Evolutionary conservation across 371 early-diverging fungal genomes (phyloP), one percentile per base, ranked within the genome.

Genomic region (Mortierella sp.): DNA sequence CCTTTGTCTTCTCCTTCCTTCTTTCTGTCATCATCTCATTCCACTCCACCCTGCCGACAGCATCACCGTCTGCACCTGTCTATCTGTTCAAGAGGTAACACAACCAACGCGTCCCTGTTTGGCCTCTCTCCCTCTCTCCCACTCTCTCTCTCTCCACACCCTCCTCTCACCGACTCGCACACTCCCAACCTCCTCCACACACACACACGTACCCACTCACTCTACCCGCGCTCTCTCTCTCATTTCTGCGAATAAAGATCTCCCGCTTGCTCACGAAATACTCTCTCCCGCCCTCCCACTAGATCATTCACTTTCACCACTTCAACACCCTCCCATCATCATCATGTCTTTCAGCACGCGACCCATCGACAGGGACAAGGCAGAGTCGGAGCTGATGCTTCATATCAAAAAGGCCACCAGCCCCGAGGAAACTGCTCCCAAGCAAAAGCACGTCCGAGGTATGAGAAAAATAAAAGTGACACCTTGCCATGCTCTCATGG

Each of bases 391-490:
- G 57, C 89, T 98, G 38, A 85, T 93, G 57, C 85, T 84, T 39
- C 90, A 93, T 76, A 94, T 97, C 59, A 94, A 91, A 71, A 98
- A 98, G 83, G 97, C 97, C 16, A 91, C 94, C 16, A 90, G 89
- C 52, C 64, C 84, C 27, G 97, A 96, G 50, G 98, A 98, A 80
- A 88, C 92, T 14, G 94, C 98, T 14, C 98, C 98, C 60, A 98
- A 98, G 81, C 97, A 96, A 78, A 98, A 98, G 83, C 98, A 98
- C 81, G 98, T 97, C 49, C 81, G 94, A 83, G 90, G 91, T 90
- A 89, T 46, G 14, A 18, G 21, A 14, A 47, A 47, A 16, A 7
- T 7, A 23, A 23, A 23, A 26, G 28, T 23, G 54, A n/a, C n/a
- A 23, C 23, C 16, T n/a, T n/a, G 16, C 0, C 23, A 34, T 34